phyloP scores from a whole-genome alignment of 768 basidiomycete genomes.

The Tricholoma flavovirens region DNA sequence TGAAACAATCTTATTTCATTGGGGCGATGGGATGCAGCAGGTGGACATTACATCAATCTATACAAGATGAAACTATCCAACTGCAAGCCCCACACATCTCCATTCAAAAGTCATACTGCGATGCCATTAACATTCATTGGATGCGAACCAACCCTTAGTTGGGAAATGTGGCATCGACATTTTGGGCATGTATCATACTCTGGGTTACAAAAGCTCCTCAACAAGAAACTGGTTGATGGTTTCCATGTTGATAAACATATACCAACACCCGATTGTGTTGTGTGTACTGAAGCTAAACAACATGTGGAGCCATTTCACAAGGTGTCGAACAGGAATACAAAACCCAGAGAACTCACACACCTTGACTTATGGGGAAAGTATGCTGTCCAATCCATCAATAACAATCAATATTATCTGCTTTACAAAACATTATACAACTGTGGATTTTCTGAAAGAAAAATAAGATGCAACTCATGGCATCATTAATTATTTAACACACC shows the following conservation, averaged over 20 bases:
- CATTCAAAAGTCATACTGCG: no score
- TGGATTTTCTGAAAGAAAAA: neutral
- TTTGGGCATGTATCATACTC: conserved; percentile 3
- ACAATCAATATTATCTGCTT: neutral
- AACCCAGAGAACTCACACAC: conserved; percentile 5
- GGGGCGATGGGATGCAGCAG: conserved; percentile 5
- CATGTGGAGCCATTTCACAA: conserved; percentile 4
- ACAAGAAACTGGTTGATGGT: conserved; percentile 1
- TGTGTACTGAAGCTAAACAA: conserved; percentile 2
- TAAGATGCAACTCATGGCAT: neutral
- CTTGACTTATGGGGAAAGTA: conserved; percentile 5
- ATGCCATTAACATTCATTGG: neutral
- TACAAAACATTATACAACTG: neutral
- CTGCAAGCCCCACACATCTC: neutral
- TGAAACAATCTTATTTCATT: conserved; percentile 5
- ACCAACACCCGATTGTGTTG: conserved; percentile 1
- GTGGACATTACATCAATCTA: neutral
- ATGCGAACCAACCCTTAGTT: neutral
- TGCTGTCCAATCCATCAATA: neutral
- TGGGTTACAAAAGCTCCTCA: neutral
- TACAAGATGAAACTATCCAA: neutral
- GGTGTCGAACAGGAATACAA: neutral
- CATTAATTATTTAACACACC: neutral
- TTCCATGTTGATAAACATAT: conserved; percentile 1
- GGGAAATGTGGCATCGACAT: conserved; percentile 1